Percentiles rank a stretch among this genome's conserved stretches.
phyloP scores from a whole-genome alignment of 139 green algal genomes.

The Volvox africanus region DNA sequence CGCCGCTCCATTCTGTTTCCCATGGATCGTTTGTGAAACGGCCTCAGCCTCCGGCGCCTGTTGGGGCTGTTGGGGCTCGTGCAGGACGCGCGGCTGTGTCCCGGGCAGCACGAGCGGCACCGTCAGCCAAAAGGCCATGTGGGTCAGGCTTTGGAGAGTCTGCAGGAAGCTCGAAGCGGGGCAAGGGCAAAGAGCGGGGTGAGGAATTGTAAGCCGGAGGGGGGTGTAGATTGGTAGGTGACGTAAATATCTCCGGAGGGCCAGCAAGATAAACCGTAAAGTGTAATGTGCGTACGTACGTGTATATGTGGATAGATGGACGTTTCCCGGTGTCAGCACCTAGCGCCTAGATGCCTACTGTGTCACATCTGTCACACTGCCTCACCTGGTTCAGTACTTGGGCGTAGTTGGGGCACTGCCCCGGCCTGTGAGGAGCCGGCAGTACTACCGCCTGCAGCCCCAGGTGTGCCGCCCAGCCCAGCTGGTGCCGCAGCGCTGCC shows the following conservation, averaged over 20 bases:
- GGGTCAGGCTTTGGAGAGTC: constrained; percentile 72
- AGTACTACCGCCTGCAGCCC: constrained; percentile 91
- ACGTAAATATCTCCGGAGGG: too few relatives aligned
- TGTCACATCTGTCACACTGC: not conserved
- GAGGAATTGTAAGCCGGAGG: not conserved
- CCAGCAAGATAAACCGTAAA: too few relatives aligned
- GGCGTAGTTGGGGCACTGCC: constrained; percentile 79
- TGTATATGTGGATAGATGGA: too few relatives aligned
- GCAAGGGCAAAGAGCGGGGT: not conserved
- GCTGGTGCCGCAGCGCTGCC: constrained; percentile 82
- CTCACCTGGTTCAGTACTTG: constrained; percentile 76
- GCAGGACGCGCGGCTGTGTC: too few relatives aligned
- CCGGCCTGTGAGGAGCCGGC: constrained; percentile 57
- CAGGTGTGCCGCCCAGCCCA: constrained; percentile 94
- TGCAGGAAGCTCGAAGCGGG: constrained; percentile 35
- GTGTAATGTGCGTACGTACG: too few relatives aligned
- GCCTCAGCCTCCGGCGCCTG: not conserved
- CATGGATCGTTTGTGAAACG: not conserved
- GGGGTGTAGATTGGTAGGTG: too few relatives aligned
- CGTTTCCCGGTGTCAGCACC: too few relatives aligned
- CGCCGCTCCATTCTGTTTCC: not conserved
- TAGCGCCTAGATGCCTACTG: too few relatives aligned
- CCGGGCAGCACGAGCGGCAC: constrained; percentile 73
- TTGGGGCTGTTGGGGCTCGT: not conserved
- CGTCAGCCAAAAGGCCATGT: constrained; percentile 90